Conservation (phyloP, 2,329 filamentous ascomycete genomes). For the Colletotrichum tropicale region DNA sequence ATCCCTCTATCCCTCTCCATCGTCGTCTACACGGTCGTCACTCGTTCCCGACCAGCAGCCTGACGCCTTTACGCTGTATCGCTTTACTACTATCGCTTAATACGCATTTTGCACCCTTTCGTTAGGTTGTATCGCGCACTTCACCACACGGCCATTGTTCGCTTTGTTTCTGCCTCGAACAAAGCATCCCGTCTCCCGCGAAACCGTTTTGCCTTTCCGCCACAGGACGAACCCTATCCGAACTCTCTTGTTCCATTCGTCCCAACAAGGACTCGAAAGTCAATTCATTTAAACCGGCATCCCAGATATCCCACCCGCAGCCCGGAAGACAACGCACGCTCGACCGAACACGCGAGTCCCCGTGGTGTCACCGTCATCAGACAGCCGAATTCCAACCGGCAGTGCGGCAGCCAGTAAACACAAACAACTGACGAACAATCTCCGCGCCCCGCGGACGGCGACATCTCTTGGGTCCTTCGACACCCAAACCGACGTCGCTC, state of each 20-base stretch:
- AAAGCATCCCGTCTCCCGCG: neutral
- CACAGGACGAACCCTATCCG: neutral
- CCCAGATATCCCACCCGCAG: neutral
- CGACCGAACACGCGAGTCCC: neutral
- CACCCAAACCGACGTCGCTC: neutral
- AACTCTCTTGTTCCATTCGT: neutral
- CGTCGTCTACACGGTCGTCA: neutral
- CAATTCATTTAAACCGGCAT: neutral
- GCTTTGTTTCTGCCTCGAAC: neutral
- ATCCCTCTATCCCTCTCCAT: neutral
- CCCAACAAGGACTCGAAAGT: neutral
- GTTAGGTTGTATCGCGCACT: neutral
- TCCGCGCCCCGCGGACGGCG: constrained; percentile 1
- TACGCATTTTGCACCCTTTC: neutral
- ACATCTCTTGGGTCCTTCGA: neutral
- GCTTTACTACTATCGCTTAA: constrained; percentile 8
- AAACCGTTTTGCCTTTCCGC: neutral
- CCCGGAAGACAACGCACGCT: neutral
- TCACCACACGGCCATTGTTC: neutral
- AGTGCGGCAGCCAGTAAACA: neutral
- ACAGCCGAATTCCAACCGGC: constrained; percentile 6
- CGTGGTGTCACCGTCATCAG: neutral
- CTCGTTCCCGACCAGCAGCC: constrained; percentile 4
- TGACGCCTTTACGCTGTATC: neutral
- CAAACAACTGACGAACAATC: neutral